Conservation (phyloP, 495 filamentous ascomycete genomes). For the Lasiosphaeria hispida region DNA sequence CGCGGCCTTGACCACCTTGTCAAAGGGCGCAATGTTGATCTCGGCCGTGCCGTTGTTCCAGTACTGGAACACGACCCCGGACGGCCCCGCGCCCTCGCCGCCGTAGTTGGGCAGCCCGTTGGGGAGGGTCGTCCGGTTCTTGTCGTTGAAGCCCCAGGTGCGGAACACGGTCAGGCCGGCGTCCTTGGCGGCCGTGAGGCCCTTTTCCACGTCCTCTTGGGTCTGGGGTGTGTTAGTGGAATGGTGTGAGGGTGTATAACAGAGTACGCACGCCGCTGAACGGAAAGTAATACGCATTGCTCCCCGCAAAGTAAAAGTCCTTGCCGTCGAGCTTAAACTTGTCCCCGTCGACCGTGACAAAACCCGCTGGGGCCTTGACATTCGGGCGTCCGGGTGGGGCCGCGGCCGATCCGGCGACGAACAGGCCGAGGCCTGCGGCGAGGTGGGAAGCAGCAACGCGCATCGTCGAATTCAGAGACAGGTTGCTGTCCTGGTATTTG, state of each 20-base stretch:
- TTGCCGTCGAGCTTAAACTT: constrained; percentile 64
- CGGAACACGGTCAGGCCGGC: constrained; percentile 64
- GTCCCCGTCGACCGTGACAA: constrained; percentile 50
- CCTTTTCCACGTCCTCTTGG: constrained; percentile 60
- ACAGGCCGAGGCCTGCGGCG: background rate
- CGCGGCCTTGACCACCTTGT: constrained; percentile 63
- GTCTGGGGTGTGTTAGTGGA: constrained; percentile 31
- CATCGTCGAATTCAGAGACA: background rate
- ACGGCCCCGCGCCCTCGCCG: constrained; percentile 47
- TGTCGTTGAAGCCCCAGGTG: constrained; percentile 61
- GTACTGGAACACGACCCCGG: constrained; percentile 49
- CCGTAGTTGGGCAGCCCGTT: constrained; percentile 43
- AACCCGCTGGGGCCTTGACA: constrained; percentile 32
- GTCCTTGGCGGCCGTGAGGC: constrained; percentile 50
- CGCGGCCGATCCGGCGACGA: constrained; percentile 6
- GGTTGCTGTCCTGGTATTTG: background rate
- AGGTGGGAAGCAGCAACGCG: constrained; percentile 11
- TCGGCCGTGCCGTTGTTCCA: constrained; percentile 44
- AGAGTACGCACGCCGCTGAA: constrained; percentile 47
- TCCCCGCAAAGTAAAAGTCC: constrained; percentile 66
- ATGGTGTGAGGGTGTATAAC: background rate
- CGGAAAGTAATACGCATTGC: constrained; percentile 70
- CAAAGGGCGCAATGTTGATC: constrained; percentile 62
- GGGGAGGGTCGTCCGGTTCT: constrained; percentile 51
- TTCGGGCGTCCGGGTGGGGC: constrained; percentile 1